Conservation (phyloP, 106 monocot genomes). For the Dioscorea dumetorum region DNA sequence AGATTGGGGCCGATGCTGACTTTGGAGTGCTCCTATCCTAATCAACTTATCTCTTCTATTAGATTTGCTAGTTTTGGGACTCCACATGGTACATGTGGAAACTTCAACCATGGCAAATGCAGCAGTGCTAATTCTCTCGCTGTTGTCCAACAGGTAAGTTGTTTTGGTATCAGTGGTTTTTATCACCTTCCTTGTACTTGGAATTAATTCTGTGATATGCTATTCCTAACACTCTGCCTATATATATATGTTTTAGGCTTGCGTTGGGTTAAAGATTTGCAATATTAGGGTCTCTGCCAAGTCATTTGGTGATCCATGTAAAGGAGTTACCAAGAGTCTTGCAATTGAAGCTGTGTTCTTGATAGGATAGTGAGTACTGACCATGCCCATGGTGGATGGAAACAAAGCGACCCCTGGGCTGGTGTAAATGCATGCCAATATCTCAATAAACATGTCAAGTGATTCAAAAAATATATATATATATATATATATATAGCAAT, state of each 20-base stretch:
- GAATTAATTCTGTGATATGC: background rate
- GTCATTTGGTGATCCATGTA: constrained; percentile 80
- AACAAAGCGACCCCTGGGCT: constrained; percentile 30
- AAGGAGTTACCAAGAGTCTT: constrained; percentile 65
- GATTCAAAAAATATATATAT: too few relatives aligned
- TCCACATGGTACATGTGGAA: too few relatives aligned
- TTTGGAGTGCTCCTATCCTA: constrained; percentile 55
- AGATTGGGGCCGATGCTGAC: constrained; percentile 29
- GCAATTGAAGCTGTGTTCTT: too few relatives aligned
- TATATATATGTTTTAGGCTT: constrained; percentile 39
- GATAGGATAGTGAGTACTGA: too few relatives aligned
- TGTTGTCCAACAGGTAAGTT: constrained; percentile 53
- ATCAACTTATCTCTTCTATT: constrained; percentile 61
- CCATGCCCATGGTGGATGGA: too few relatives aligned
- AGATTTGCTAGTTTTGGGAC: too few relatives aligned
- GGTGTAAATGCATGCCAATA: too few relatives aligned
- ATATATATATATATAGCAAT: too few relatives aligned
- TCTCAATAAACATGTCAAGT: too few relatives aligned
- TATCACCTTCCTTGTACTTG: background rate
- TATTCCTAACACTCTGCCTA: background rate
- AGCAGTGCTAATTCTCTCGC: too few relatives aligned
- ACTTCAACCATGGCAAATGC: too few relatives aligned
- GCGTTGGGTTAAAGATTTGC: constrained; percentile 76
- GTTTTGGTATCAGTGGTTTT: background rate
- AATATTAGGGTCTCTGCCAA: constrained; percentile 42